Conservation (phyloP, 164 flowering plant species). For the Tetracentron sinense region DNA sequence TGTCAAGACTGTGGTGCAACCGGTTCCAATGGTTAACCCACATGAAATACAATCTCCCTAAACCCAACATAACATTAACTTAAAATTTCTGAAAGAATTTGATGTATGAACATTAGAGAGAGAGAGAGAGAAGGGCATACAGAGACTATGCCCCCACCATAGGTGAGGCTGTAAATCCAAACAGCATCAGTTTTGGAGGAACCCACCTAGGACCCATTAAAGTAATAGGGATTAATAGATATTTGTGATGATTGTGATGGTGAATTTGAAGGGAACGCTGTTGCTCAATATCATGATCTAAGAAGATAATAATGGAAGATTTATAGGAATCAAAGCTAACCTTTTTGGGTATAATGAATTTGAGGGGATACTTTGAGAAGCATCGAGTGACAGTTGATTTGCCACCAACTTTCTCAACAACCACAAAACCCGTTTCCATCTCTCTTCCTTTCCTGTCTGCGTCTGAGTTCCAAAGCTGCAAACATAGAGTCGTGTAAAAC, state of each 20-base stretch:
- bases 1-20: slow-evolving; percentile 69
- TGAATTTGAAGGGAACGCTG: not conserved
- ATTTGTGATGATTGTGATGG: not conserved
- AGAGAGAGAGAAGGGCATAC: slow-evolving; percentile 35
- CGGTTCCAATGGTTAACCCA: slow-evolving; percentile 58
- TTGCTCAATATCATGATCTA: slow-evolving; percentile 3
- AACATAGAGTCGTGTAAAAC: no score
- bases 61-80: slow-evolving; percentile 4
- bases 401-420: slow-evolving; percentile 61
- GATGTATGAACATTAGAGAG: no score
- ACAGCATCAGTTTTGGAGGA: slow-evolving; percentile 61
- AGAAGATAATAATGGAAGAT: not conserved
- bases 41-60: slow-evolving; percentile 76
- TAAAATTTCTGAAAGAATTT: not conserved
- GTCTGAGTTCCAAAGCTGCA: no score
- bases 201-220: slow-evolving; percentile 50
- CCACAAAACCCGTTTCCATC: slow-evolving; percentile 53
- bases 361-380: slow-evolving; percentile 88
- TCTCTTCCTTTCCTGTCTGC: slow-evolving; percentile 15
- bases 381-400: slow-evolving; percentile 72
- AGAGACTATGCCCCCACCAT: slow-evolving; percentile 97
- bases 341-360: slow-evolving; percentile 83
- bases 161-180: slow-evolving; percentile 89
- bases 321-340: slow-evolving; percentile 24
- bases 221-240: not conserved